phyloP scores from a whole-genome alignment of 352 stramenopile genomes.

The Saprolegnia parasitica region DNA sequence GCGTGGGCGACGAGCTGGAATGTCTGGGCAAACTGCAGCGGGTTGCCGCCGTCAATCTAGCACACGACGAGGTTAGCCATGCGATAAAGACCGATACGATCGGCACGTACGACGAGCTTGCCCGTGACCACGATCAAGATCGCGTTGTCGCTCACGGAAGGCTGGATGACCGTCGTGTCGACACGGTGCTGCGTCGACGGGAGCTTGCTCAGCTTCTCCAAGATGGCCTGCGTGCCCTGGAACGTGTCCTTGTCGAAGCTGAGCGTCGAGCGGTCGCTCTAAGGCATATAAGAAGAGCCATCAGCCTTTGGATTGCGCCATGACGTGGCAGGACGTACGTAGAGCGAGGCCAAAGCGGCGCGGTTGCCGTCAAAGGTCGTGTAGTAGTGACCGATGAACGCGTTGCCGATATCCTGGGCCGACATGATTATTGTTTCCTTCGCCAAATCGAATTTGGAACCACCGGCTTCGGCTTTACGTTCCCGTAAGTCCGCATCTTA shows the following conservation, averaged over 20 bases:
- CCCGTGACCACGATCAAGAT: constrained; percentile 96
- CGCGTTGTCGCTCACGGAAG: constrained; percentile 79
- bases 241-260: constrained; percentile 71
- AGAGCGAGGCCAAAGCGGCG: constrained; percentile 62
- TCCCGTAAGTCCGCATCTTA: neutral
- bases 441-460: constrained; percentile 15
- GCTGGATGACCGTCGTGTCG: constrained; percentile 91
- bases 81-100: neutral
- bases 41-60: constrained; percentile 91
- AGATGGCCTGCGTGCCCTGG: constrained; percentile 78
- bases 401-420: constrained; percentile 75
- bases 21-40: constrained; percentile 95
- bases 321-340: constrained; percentile 41
- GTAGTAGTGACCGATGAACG: constrained; percentile 87
- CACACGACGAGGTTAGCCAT: neutral
- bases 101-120: constrained; percentile 54
- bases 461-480: neutral
- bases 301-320: too few relatives aligned
- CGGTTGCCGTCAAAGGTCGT: constrained; percentile 80
- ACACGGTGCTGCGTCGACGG: constrained; percentile 71
- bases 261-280: constrained; percentile 63
- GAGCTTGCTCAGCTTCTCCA: constrained; percentile 82
- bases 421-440: constrained; percentile 53
- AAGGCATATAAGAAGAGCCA: neutral
- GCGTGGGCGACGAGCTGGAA: constrained; percentile 94